These are phyloP conservation scores for Phytophthora europaea DNA, from an alignment of 352 stramenopile genomes.

Conservation along the genomic window DNA sequence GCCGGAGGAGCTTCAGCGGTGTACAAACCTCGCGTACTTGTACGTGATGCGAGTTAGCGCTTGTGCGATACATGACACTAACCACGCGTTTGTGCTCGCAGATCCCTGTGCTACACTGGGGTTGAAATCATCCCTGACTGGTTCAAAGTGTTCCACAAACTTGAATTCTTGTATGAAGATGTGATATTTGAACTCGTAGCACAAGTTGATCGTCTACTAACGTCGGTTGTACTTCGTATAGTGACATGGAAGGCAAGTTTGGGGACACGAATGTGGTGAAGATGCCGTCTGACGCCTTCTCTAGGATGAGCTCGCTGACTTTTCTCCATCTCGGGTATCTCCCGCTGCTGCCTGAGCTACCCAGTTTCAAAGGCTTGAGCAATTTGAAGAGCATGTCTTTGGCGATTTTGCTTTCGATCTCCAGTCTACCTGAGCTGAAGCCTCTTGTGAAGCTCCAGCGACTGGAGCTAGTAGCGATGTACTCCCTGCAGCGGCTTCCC, in stretches of 20 bases:
- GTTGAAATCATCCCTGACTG: slow-evolving; percentile 30
- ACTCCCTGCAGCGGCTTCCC: slow-evolving; percentile 9
- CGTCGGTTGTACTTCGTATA: neutral
- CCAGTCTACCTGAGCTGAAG: slow-evolving; percentile 16
- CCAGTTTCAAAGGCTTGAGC: slow-evolving; percentile 24
- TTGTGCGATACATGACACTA: neutral
- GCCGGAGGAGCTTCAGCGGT: slow-evolving; percentile 34
- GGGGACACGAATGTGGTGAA: slow-evolving; percentile 5
- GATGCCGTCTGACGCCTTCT: slow-evolving; percentile 13
- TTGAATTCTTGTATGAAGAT: slow-evolving; percentile 43
- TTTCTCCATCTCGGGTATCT: slow-evolving; percentile 39
- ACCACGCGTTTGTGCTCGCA: neutral
- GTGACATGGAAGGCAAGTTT: slow-evolving; percentile 14
- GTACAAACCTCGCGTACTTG: slow-evolving; percentile 27
- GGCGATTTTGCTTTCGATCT: slow-evolving; percentile 3
- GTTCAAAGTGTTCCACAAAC: slow-evolving; percentile 21
- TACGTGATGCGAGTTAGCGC: slow-evolving; percentile 5
- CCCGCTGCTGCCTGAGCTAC: slow-evolving; percentile 17
- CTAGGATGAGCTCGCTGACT: slow-evolving; percentile 32
- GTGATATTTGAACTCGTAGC: neutral
- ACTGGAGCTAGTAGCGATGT: slow-evolving; percentile 8
- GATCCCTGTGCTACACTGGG: slow-evolving; percentile 33
- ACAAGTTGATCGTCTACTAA: neutral
- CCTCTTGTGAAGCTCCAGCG: slow-evolving; percentile 20
- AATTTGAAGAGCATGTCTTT: slow-evolving; percentile 38